Base-by-base conservation (phyloP, 1,284 basidiomycete species). In the Boletellus dicymbophilus region DNA sequence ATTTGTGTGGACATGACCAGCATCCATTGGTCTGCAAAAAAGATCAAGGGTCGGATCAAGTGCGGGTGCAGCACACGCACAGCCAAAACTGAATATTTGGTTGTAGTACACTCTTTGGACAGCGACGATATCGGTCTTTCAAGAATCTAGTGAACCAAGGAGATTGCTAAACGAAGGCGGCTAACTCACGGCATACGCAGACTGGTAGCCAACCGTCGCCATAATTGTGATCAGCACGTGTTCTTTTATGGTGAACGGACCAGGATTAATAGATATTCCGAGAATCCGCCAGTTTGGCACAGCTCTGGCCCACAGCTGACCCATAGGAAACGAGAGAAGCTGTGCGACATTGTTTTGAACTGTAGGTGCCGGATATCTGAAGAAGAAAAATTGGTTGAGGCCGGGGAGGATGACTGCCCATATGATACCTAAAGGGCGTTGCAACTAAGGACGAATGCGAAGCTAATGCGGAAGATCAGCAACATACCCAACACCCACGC, bases 191-290 rank as follows among this genome's bases (percentile, higher is more conserved):
- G 62, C 65, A 21, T 64, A 64, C 26, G 62, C 62, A 18, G 65
- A 82, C 16, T 71, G 67, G 25, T 76, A 71, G 11, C 84, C 84
- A 16, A 89, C 84, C 51, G 84, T 75, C 11, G 88, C 85, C 89
- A 95, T 95, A 64, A 95, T 87, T 16, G 88, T 82, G 42, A 74
- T 72, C 36, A 81, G 59, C 18, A 84, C 84, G 66, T 86, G 85
- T 60, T 87, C 85, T 64, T 88, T 89, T 61, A 89, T 80, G 2
- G 77, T 76, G 70, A 88, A 88, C 2, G 84, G 85, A 20, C 87
- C 87, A 2, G 86, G 85, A 59, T 89, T 88, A 15, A 89, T 62
- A 1, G 72, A 59, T 3, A 76, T 13, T 31, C 85, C 85, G 46
- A 84, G 77, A 9, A 88, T 71, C 58, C 70, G 80, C 64, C 77